Evolutionary conservation across 1,284 basidiomycete genomes (phyloP), one percentile per base, ranked within the genome.

Genomic region (Ustilago nuda): DNA sequence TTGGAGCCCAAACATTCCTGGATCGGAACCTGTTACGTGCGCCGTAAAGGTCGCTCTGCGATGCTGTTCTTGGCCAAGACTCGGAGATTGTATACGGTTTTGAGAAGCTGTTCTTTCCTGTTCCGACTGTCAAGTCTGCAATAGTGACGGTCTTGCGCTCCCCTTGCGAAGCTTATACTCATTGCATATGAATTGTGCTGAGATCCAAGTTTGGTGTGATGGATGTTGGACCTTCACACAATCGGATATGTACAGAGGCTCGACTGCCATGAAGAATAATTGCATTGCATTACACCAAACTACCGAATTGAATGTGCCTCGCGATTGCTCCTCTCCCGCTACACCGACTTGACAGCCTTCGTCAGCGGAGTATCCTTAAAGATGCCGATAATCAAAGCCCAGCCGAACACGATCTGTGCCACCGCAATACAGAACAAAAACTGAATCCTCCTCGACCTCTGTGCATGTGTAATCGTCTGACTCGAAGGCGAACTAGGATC

Each of bases 401-500:
- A 84, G 12, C 82, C 79, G 53, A 82, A 79, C 12, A 82, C 82
- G 7, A 94, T 88, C 87, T 98, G 95, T 27, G 89, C 88, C 54
- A 93, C 89, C 3, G 89, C 89, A 59, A 90, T 87, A 19, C 88
- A 85, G 85, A 98, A 94, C 68, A 98, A 87, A 87, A 95, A 91
- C 60, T 93, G 92, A 73, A 98, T 92, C 39, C 95, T 89, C 45
- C 92, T 88, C 17, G 92, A 90, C 17, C 95, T 89, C 79, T 94
- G 93, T 0, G 91, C 90, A 75, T 92, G 92, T 23, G 91, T 92
- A 39, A 95, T 90, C 0, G 92, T 93, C 7, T 89, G 89, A 17
- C 87, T 86, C 4, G 87, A 86, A 9, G 84, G 76, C n/a, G 58
- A 64, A 35, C 74, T 66, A 1, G 89, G 88, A 80, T 90, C 90